A percentile compares a stretch with the other conserved stretches of the same genome.
These are phyloP conservation scores for Aspergillus carbonarius DNA, from an alignment of 2,329 filamentous ascomycete genomes.

Conservation along the genomic window DNA sequence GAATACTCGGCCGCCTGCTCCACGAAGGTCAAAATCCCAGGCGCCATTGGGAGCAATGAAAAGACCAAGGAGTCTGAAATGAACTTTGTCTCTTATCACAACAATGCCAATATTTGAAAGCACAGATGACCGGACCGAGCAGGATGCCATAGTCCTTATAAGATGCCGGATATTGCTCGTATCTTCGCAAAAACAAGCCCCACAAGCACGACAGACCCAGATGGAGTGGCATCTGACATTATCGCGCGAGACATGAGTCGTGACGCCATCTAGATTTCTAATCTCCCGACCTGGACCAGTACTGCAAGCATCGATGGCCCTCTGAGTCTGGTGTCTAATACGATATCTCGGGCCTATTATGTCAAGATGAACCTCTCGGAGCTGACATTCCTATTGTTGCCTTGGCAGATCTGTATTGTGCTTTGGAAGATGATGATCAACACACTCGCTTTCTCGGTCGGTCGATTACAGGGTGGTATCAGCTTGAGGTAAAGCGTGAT, in stretches of 20 bases:
- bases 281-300: background rate
- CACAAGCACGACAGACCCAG: background rate
- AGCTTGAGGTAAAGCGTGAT: background rate
- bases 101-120: background rate
- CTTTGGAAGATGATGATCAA: background rate
- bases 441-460: background rate
- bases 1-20: background rate
- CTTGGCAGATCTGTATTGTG: background rate
- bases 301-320: background rate
- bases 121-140: background rate
- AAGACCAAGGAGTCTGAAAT: background rate
- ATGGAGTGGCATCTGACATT: background rate
- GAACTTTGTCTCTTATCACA: background rate
- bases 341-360: background rate
- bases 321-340: background rate
- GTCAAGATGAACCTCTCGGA: background rate
- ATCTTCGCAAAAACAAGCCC: background rate
- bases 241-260: background rate
- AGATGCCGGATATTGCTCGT: background rate
- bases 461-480: background rate
- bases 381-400: background rate
- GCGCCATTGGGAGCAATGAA: background rate
- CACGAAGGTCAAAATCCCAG: background rate
- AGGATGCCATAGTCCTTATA: background rate
- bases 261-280: background rate